phyloP scores from a whole-genome alignment of 1,284 basidiomycete genomes.

The Trichosporon asahii region DNA sequence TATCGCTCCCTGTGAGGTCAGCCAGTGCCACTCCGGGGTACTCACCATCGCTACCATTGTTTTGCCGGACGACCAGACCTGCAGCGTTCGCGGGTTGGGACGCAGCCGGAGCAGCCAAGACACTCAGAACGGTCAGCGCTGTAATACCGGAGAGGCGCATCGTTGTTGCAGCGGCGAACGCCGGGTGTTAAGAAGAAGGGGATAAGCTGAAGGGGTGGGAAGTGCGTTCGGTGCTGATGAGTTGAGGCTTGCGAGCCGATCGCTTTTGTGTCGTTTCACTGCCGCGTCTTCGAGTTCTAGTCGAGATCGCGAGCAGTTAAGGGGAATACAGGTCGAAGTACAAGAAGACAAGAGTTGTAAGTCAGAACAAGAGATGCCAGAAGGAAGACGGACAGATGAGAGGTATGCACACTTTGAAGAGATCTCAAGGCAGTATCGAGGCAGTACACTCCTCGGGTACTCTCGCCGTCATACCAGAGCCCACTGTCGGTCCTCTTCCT shows the following conservation, averaged over 20 bases:
- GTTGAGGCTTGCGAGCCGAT: no score
- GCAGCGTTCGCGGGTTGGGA: not conserved
- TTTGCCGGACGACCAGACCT: not conserved
- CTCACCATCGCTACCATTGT: not conserved
- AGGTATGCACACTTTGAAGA: not conserved
- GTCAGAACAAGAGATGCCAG: not conserved
- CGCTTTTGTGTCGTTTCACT: not conserved
- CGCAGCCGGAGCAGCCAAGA: not conserved
- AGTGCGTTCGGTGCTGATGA: not conserved
- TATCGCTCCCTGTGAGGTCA: not conserved
- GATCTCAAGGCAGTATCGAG: not conserved
- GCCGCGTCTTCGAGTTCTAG: not conserved
- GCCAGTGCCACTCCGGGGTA: not conserved
- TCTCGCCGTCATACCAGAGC: not conserved
- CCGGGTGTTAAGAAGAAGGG: no score
- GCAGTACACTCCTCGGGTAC: not conserved
- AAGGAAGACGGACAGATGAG: not conserved
- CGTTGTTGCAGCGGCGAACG: not conserved
- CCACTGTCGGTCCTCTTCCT: not conserved
- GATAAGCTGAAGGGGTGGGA: not conserved
- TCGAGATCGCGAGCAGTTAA: not conserved
- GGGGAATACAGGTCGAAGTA: not conserved
- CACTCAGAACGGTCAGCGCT: not conserved
- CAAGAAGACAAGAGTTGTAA: not conserved
- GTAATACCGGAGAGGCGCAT: constrained; percentile 1